Evolutionary conservation across 768 basidiomycete species (phyloP).

Genomic region (Serendipita sp.): DNA sequence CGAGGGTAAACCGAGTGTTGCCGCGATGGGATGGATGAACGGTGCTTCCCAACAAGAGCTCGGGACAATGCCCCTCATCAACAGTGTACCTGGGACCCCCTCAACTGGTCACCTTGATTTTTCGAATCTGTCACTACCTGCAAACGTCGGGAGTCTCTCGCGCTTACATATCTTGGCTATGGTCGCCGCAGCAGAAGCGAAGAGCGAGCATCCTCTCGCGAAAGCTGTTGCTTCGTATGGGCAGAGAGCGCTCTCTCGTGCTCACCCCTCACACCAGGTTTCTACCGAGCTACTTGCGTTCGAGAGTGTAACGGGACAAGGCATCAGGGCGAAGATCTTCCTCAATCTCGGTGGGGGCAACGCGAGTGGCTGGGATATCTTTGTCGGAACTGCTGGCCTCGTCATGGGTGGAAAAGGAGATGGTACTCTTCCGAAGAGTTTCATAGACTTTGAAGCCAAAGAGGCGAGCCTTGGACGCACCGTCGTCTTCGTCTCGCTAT

Average conservation of each 20-base stretch:
- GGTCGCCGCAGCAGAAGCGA: conserved; percentile 73
- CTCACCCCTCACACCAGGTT: conserved; percentile 32
- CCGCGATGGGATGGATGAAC: conserved; percentile 53
- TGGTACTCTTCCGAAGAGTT: conserved; percentile 34
- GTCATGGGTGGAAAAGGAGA: conserved; percentile 29
- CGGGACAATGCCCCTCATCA: conserved; percentile 10
- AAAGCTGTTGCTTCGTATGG: conserved; percentile 81
- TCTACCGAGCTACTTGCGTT: conserved; percentile 45
- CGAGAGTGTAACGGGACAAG: conserved; percentile 79
- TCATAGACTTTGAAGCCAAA: conserved; percentile 48
- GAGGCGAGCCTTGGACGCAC: conserved; percentile 66
- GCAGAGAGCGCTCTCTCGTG: conserved; percentile 38
- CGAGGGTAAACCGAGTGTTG: conserved; percentile 78
- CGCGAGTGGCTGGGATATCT: conserved; percentile 29
- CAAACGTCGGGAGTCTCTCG: conserved; percentile 11
- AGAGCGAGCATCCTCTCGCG: conserved; percentile 92
- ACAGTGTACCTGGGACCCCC: conserved; percentile 18
- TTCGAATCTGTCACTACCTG: conserved; percentile 4
- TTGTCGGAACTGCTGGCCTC: conserved; percentile 65
- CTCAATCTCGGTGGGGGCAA: conserved; percentile 29
- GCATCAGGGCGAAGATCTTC: conserved; percentile 55
- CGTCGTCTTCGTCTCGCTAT: conserved; percentile 70
- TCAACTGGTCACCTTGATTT: conserved; percentile 2
- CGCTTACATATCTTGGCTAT: conserved; percentile 56
- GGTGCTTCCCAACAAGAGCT: background rate